phyloP scores from a whole-genome alignment of 1,284 basidiomycete genomes.

The Chalciporus sp. region DNA sequence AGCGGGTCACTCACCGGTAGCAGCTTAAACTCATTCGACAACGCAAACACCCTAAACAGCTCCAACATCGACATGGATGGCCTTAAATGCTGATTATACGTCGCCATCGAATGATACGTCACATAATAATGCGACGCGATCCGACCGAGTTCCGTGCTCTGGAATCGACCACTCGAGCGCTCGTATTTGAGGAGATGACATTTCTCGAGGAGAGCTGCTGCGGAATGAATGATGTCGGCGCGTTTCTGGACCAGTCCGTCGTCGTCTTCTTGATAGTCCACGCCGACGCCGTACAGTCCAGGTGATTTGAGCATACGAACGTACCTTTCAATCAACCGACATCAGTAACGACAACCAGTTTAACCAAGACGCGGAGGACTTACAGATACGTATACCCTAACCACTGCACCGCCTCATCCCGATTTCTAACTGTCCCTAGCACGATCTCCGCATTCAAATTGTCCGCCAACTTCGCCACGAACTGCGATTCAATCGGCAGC shows the following conservation, averaged over 20 bases:
- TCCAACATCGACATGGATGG: slow-evolving; percentile 89
- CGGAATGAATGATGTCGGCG: slow-evolving; percentile 93
- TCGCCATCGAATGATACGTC: slow-evolving; percentile 94
- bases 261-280: slow-evolving; percentile 92
- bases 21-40: slow-evolving; percentile 97
- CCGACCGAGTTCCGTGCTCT: slow-evolving; percentile 88
- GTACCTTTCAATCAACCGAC: slow-evolving; percentile 50
- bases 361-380: slow-evolving; percentile 34
- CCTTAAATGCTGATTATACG: slow-evolving; percentile 94
- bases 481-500: slow-evolving; percentile 95
- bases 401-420: slow-evolving; percentile 98
- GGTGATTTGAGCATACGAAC: slow-evolving; percentile 96
- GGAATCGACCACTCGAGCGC: slow-evolving; percentile 85
- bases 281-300: slow-evolving; percentile 85
- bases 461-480: slow-evolving; percentile 91
- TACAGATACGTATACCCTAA: slow-evolving; percentile 92
- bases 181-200: slow-evolving; percentile 95
- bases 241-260: slow-evolving; percentile 87
- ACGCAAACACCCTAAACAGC: slow-evolving; percentile 93
- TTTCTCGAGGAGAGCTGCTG: slow-evolving; percentile 93
- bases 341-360: slow-evolving; percentile 10
- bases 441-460: slow-evolving; percentile 99
- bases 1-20: slow-evolving; percentile 65
- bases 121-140: slow-evolving; percentile 99
- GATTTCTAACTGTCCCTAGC: slow-evolving; percentile 91